Evolutionary conservation across 1,284 basidiomycete species (phyloP).

Genomic region (Leccinum cinnamomeum): DNA sequence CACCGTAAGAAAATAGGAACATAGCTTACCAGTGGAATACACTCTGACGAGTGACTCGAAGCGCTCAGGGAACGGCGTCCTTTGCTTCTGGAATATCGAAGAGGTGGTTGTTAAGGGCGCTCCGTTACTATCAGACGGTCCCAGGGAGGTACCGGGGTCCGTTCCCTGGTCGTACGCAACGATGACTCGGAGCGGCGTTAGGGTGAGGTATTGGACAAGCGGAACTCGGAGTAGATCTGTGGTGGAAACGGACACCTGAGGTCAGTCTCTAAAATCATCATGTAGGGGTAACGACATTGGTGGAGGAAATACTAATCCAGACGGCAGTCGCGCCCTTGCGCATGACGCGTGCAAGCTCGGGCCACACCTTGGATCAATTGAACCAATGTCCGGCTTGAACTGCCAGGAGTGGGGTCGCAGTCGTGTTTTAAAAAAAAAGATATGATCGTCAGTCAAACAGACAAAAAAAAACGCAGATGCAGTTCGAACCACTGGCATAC

Average conservation of each 20-base stretch:
- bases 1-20: conserved; percentile 28
- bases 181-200: conserved; percentile 52
- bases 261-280: not conserved
- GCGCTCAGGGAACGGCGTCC: conserved; percentile 31
- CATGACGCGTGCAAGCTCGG: too few species aligned
- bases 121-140: conserved; percentile 31
- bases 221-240: conserved; percentile 80
- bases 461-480: too few species aligned
- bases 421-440: too few species aligned
- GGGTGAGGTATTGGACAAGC: conserved; percentile 57
- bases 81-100: conserved; percentile 64
- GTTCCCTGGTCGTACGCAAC: conserved; percentile 52
- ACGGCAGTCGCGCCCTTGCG: too few species aligned
- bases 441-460: too few species aligned
- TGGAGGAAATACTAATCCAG: conserved; percentile 53
- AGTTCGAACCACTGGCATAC: too few species aligned
- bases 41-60: conserved; percentile 48
- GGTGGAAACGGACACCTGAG: not conserved
- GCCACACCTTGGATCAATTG: too few species aligned
- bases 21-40: conserved; percentile 52
- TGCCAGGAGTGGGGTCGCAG: too few species aligned
- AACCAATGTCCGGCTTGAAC: too few species aligned
- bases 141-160: conserved; percentile 45
- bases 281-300: not conserved
- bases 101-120: conserved; percentile 70